Conservation (phyloP, 495 filamentous ascomycete genomes). For the Clohesyomyces aquaticus region DNA sequence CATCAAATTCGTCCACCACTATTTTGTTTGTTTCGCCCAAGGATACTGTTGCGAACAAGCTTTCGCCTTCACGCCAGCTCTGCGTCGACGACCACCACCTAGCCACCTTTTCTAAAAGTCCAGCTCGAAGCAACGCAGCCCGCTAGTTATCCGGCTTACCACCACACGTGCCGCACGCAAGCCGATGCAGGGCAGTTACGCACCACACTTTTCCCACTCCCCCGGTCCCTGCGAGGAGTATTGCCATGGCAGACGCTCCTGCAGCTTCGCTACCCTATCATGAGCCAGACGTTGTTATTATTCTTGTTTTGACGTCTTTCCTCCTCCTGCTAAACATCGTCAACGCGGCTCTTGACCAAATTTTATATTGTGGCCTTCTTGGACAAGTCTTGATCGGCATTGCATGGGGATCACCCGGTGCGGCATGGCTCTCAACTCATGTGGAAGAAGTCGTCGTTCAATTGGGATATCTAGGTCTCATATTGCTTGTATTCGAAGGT, state of each 20-base stretch:
- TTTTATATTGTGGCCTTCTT: slow-evolving; percentile 72
- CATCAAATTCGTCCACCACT: not conserved
- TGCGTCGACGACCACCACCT: not conserved
- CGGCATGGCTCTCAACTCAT: slow-evolving; percentile 54
- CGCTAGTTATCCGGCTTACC: no score
- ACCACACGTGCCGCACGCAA: no score
- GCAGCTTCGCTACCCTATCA: slow-evolving; percentile 52
- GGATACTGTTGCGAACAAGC: no score
- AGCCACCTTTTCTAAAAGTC: no score
- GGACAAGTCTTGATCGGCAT: slow-evolving; percentile 76
- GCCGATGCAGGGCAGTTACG: not conserved
- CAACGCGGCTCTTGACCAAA: slow-evolving; percentile 61
- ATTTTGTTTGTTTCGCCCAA: slow-evolving; percentile 7
- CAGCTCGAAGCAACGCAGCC: no score
- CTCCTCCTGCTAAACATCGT: slow-evolving; percentile 66
- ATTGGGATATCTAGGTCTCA: slow-evolving; percentile 76
- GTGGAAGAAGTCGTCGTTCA: slow-evolving; percentile 64
- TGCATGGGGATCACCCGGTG: slow-evolving; percentile 66
- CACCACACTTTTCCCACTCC: not conserved
- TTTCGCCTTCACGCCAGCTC: not conserved
- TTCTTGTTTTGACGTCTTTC: slow-evolving; percentile 67
- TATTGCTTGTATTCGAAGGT: slow-evolving; percentile 76
- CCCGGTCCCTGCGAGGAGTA: slow-evolving; percentile 17
- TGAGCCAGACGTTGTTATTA: slow-evolving; percentile 60
- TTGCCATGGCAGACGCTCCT: slow-evolving; percentile 3